Conservation (phyloP, 1,284 basidiomycete species). For the Cryptococcus sp. region DNA sequence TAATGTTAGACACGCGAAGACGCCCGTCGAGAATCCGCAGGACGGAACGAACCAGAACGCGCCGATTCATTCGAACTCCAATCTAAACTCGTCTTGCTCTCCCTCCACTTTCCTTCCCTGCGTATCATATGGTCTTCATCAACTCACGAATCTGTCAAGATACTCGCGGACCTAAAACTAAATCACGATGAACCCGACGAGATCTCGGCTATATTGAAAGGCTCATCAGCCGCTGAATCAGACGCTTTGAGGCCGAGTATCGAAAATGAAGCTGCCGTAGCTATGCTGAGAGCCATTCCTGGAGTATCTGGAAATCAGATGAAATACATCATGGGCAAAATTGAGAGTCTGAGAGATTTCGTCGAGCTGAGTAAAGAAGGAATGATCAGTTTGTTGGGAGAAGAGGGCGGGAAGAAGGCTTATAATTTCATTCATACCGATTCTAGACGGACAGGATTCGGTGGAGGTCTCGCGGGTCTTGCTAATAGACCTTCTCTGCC, state of each 20-base stretch:
- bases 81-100: conserved; percentile 84
- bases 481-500: background rate
- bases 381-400: conserved; percentile 73
- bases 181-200: conserved; percentile 79
- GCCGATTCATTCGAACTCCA: conserved; percentile 59
- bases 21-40: conserved; percentile 54
- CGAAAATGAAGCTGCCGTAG: conserved; percentile 42
- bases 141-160: conserved; percentile 84
- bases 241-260: conserved; percentile 21
- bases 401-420: conserved; percentile 72
- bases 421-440: conserved; percentile 78
- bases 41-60: conserved; percentile 19
- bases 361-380: conserved; percentile 62
- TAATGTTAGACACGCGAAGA: conserved; percentile 51
- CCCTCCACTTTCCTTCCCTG: conserved; percentile 82
- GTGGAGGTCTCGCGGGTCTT: background rate
- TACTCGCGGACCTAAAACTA: conserved; percentile 88
- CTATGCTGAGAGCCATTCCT: conserved; percentile 50
- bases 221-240: conserved; percentile 51
- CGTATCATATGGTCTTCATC: conserved; percentile 97
- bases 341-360: conserved; percentile 69
- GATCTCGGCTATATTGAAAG: conserved; percentile 66
- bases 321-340: conserved; percentile 75
- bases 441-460: conserved; percentile 4
- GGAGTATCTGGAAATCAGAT: conserved; percentile 81